These are phyloP conservation scores for Mycothermus thermophilus DNA, from an alignment of 495 filamentous ascomycete species.

Conservation along the genomic window DNA sequence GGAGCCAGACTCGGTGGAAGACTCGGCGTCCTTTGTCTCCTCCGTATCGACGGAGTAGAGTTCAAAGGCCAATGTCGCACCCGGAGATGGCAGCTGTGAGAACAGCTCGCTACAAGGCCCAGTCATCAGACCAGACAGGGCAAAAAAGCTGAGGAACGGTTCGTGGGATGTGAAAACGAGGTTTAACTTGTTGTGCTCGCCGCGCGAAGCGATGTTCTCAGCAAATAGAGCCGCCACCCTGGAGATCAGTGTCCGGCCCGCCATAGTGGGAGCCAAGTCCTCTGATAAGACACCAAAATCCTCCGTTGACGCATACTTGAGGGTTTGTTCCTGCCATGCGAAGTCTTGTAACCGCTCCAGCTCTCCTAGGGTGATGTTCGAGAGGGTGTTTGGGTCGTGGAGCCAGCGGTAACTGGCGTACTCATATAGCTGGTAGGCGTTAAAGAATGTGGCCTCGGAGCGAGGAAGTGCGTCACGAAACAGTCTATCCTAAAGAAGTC, in stretches of 20 bases:
- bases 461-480: slow-evolving; percentile 17
- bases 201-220: slow-evolving; percentile 17
- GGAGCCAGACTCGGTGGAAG: neutral
- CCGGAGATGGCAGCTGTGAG: slow-evolving; percentile 21
- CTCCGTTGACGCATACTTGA: slow-evolving; percentile 24
- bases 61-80: slow-evolving; percentile 30
- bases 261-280: slow-evolving; percentile 26
- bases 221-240: slow-evolving; percentile 17
- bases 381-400: slow-evolving; percentile 18
- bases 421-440: slow-evolving; percentile 32
- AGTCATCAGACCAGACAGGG: slow-evolving; percentile 17
- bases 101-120: slow-evolving; percentile 13
- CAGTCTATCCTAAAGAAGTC: slow-evolving; percentile 14
- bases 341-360: slow-evolving; percentile 15
- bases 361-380: slow-evolving; percentile 9
- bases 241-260: slow-evolving; percentile 28
- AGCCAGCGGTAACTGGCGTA: slow-evolving; percentile 26
- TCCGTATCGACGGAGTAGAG: slow-evolving; percentile 21
- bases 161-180: slow-evolving; percentile 30
- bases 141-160: slow-evolving; percentile 30
- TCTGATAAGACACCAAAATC: slow-evolving; percentile 11
- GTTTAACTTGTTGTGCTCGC: slow-evolving; percentile 22
- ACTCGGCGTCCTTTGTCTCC: neutral
- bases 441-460: slow-evolving; percentile 20
- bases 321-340: slow-evolving; percentile 22